Percentiles rank a stretch among this genome's conserved stretches.
Conservation (phyloP, 2,329 filamentous ascomycete species). For the Colletotrichum liriopes region DNA sequence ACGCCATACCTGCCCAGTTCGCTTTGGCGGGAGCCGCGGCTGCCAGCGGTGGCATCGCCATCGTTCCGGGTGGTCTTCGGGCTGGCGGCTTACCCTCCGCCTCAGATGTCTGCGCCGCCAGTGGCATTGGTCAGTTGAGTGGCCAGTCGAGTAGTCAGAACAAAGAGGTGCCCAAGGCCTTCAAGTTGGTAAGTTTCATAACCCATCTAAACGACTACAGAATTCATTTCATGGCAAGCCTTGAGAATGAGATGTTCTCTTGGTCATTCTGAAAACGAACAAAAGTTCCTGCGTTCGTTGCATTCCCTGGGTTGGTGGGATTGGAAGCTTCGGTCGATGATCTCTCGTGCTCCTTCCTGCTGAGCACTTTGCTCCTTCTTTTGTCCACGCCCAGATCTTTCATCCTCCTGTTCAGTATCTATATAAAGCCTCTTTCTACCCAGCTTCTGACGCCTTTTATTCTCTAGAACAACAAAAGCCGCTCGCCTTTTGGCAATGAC, state of each 20-base stretch:
- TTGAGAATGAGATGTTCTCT: no score
- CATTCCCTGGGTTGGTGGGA: no score
- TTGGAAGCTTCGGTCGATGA: neutral
- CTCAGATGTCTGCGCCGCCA: neutral
- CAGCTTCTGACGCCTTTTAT: neutral
- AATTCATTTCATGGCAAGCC: no score
- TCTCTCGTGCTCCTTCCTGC: neutral
- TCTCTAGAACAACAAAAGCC: neutral
- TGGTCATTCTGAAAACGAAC: no score
- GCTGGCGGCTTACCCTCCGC: neutral
- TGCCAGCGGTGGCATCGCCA: conserved; percentile 24
- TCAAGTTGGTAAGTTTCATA: neutral
- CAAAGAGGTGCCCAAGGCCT: neutral
- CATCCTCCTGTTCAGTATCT: neutral
- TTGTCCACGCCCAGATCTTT: no score
- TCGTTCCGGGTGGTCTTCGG: neutral
- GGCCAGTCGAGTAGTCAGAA: neutral
- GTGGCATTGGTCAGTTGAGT: conserved; percentile 1
- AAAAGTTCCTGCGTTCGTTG: neutral
- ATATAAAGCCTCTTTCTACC: neutral
- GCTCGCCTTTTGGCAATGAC: conserved; percentile 1
- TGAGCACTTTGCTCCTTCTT: neutral
- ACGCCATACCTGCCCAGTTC: conserved; percentile 27
- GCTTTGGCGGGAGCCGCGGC: conserved; percentile 12
- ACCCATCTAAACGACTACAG: no score